Evolutionary conservation across 2,329 filamentous ascomycete species (phyloP), one percentile per base, ranked within the genome.

Genomic region (Monascus ruber): DNA sequence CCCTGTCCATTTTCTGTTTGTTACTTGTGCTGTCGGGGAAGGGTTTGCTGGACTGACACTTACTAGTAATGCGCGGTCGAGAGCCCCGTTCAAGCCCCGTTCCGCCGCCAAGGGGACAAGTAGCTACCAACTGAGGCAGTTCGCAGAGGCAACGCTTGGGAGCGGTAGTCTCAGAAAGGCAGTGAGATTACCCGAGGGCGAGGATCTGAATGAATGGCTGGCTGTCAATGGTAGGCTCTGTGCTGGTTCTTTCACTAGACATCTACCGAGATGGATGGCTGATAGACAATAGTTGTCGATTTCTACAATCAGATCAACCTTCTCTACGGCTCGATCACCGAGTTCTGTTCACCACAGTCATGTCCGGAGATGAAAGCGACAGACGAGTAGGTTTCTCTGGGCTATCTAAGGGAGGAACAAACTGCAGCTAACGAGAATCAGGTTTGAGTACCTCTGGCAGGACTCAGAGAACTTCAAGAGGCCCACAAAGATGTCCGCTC

Each of bases 321-420:
- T 29, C 81, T 98, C 43, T 98, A 98, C 63, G 93, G 93, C 43
- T 91, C 91, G 49, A 98, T 98, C 60, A 98, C 91, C 43, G 91
- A 98, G 61, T 98, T 98, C 67, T 98, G 91, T 72, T 96, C 91
- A 25, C 89, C 91, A 27, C 83, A 91, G 60, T 87, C 87, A 48
- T 98, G 91, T 63, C 91, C 91, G 1, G 91, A 96, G 69, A 98
- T 98, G 91, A 98, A 98, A 67, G 91, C 91, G n/a, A 98, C 91
- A 6, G 93, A 98, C 68, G 91, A 98, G 83, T 91, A 74, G 48
- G 77, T 42, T 29, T 28, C 5, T 24, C n/a, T 10, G 31, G 10
- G n/a, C 10, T 6, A 7, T 10, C 3, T 9, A 5, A 34, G 26
- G 10, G 9, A 26, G 24, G 27, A 17, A 11, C 5, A 17, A 24